Evolutionary conservation across 2,329 filamentous ascomycete species (phyloP), one percentile per base, ranked within the genome.

Genomic region (Aureobasidium sp.): DNA sequence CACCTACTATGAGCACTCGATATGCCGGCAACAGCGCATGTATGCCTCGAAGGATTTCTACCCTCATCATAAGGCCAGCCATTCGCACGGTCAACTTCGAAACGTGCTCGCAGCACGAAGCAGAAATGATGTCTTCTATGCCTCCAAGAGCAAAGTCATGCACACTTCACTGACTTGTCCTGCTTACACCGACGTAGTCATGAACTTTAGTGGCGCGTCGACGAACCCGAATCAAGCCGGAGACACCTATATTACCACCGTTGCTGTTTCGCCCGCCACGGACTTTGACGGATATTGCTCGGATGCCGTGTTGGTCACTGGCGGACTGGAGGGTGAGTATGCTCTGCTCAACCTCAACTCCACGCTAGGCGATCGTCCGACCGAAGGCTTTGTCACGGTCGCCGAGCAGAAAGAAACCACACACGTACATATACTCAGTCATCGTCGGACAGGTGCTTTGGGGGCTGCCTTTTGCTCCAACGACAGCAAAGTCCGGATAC

Each of bases 31-130:
- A 14, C 65, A 69, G 55, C 62, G 42, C 27, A 64, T 67, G 14
- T 73, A 72, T 62, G 66, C 59, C 15, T 72, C 71, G 59, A 65
- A 65, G 9, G 62, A 61, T 61, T 75, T 71, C 66, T 62, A 66
- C 68, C 72, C 78, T 0, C 72, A 72, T 12, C 77, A 80, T 64
- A 78, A 75, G 60, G 78, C 80, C 5, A 76, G 74, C n/a, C 78
- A 81, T 51, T 77, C 79, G 34, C 83, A 86, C 68, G 85, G 84
- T 65, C 83, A 86, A 66, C 76, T 86, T 3, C 81, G 83, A 15
- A 84, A 85, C 65, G 71, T 84, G 9, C 75, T 86, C 67, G 80
- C 80, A 5, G 78, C 80, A 3, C 79, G 77, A 9, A 79, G 80
- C 14, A 78, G 79, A 44, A 80, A 82, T 64, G 82, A 83, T 52